A percentile compares a stretch with the other conserved stretches of the same genome.
phyloP scores from a whole-genome alignment of 176 grass and related monocot genomes.

The Cenchrus purpureus region DNA sequence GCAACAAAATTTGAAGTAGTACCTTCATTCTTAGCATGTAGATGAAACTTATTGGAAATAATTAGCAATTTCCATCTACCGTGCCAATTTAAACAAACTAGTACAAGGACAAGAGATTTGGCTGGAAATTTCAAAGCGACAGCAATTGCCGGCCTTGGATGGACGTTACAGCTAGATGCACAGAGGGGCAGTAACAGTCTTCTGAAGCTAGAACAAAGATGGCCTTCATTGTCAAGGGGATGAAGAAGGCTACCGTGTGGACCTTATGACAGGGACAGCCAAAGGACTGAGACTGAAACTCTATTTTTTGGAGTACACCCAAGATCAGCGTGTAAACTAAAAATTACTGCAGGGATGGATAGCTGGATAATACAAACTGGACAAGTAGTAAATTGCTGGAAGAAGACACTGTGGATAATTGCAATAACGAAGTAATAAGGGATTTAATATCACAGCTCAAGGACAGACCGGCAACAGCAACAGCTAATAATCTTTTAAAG shows the following conservation, averaged over 20 bases:
- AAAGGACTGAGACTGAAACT: not conserved
- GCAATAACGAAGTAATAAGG: not conserved
- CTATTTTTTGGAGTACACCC: not conserved
- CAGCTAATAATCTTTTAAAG: not conserved
- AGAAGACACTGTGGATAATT: too few relatives aligned
- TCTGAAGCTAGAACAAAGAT: not conserved
- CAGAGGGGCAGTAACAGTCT: not conserved
- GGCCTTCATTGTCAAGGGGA: not conserved
- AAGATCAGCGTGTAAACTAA: not conserved
- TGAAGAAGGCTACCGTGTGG: not conserved
- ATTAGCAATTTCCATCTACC: not conserved
- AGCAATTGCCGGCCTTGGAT: slow-evolving; percentile 10
- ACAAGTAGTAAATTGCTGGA: not conserved
- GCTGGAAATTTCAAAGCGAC: not conserved
- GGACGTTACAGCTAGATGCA: not conserved
- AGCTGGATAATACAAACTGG: not conserved
- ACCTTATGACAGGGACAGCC: slow-evolving; percentile 11
- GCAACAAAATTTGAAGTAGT: too few relatives aligned
- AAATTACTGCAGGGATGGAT: not conserved
- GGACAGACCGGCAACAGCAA: not conserved
- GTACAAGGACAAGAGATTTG: not conserved
- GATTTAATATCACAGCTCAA: slow-evolving; percentile 3
- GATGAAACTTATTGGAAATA: too few relatives aligned
- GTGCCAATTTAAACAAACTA: not conserved
- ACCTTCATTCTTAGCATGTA: too few relatives aligned